Conservation (phyloP, 1,284 basidiomycete genomes). For the Ustanciosporium gigantosporum region DNA sequence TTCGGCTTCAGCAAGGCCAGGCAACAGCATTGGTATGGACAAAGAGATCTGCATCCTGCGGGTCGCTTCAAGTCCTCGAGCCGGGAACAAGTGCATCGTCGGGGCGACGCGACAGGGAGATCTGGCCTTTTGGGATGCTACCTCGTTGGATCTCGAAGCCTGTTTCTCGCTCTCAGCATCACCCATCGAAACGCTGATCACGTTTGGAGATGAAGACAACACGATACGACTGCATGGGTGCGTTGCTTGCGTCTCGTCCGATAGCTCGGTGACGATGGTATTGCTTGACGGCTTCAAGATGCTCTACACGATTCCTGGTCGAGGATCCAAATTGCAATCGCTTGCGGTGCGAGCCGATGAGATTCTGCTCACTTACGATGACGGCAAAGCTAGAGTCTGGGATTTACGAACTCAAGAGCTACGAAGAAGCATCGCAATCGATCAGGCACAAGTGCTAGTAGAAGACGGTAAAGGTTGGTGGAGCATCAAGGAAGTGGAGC, state of each 20-base stretch:
- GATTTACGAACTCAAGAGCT: conserved; percentile 83
- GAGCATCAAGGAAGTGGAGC: conserved; percentile 25
- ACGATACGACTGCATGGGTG: conserved; percentile 72
- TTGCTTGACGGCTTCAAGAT: conserved; percentile 71
- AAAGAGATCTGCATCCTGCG: conserved; percentile 27
- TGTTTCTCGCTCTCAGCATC: conserved; percentile 73
- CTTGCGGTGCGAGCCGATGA: conserved; percentile 74
- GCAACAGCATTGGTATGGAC: conserved; percentile 9
- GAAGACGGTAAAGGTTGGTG: conserved; percentile 61
- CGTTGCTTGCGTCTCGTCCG: conserved; percentile 73
- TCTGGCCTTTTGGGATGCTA: conserved; percentile 65
- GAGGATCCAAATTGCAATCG: conserved; percentile 66
- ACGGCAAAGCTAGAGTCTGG: conserved; percentile 82
- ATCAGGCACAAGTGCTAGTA: conserved; percentile 77
- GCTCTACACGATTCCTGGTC: conserved; percentile 77
- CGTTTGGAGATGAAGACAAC: conserved; percentile 65
- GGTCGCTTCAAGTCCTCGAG: conserved; percentile 25
- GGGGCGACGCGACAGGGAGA: conserved; percentile 47
- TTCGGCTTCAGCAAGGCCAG: neutral
- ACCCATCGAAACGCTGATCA: conserved; percentile 69
- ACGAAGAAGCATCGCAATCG: conserved; percentile 75
- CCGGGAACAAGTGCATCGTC: conserved; percentile 29
- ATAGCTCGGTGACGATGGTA: conserved; percentile 81
- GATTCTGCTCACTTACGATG: conserved; percentile 76
- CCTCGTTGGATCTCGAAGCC: conserved; percentile 65